phyloP scores from a whole-genome alignment of 768 basidiomycete species.

The Suillus lakei region DNA sequence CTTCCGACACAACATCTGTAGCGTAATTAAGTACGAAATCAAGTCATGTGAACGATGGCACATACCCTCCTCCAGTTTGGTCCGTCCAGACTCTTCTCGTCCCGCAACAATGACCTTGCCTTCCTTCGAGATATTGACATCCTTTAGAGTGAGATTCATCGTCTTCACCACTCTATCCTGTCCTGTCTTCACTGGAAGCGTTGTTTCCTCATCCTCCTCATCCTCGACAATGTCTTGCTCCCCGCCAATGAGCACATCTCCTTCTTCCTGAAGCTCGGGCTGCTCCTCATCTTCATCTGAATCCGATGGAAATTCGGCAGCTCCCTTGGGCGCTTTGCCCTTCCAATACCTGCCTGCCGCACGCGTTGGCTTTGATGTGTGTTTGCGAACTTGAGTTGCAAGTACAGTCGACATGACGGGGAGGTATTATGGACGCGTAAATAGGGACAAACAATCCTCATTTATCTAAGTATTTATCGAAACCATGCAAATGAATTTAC shows the following conservation, averaged over 20 bases:
- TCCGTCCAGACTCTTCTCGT: constrained; percentile 77
- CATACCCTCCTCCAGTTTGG: constrained; percentile 59
- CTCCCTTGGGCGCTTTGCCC: constrained; percentile 86
- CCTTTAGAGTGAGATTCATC: constrained; percentile 77
- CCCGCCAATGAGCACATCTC: constrained; percentile 63
- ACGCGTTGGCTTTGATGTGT: constrained; percentile 75
- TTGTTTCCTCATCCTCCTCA: constrained; percentile 51
- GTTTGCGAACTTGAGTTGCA: constrained; percentile 55
- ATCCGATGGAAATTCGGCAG: constrained; percentile 60
- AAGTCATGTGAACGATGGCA: constrained; percentile 22
- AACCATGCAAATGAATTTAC: neutral
- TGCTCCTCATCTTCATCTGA: constrained; percentile 59
- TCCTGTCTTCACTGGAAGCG: constrained; percentile 43
- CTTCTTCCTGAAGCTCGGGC: constrained; percentile 48
- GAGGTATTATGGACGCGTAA: constrained; percentile 7
- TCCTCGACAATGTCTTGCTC: constrained; percentile 56
- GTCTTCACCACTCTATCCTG: constrained; percentile 45
- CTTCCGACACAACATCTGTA: constrained; percentile 35
- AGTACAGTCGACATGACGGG: constrained; percentile 36
- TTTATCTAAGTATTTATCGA: neutral
- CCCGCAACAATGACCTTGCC: constrained; percentile 84
- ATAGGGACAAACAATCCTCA: constrained; percentile 6
- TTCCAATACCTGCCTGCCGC: constrained; percentile 90
- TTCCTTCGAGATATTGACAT: constrained; percentile 80
- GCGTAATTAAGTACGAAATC: constrained; percentile 12